Base-by-base conservation (phyloP, 495 filamentous ascomycete species). In the Lophiotrema nucula region DNA sequence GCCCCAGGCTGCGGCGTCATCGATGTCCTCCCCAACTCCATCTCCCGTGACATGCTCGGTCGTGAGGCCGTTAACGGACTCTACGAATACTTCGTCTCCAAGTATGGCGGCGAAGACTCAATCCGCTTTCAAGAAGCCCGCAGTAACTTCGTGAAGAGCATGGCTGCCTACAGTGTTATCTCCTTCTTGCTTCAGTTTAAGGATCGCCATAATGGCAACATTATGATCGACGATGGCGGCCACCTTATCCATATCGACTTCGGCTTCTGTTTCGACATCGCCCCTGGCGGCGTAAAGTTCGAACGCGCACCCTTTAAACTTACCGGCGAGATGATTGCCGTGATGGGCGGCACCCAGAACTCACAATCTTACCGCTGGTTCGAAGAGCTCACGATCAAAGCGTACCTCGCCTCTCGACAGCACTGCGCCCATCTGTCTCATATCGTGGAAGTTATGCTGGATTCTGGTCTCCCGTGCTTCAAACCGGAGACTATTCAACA, bases 191-290 rank as follows among this genome's bases (percentile, higher is more conserved):
- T 99, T 24, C 95, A 99, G 67, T 96, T 99, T 83, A 99, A 99
- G 72, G 95, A 99, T 71, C 84, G 95, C 4, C 95, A 99, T 73
- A 99, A 99, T 70, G 95, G 95, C 38, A 99, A 99, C 73, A 97
- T 99, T 76, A 97, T 99, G 95, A 81, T 99, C 38, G 90, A 97
- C 67, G 92, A 96, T 66, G 88, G 86, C 1, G 95, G 95, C 4
- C 93, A 97, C 73, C 96, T 99, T 69, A 84, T 99, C 18, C 95
- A 99, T 73, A 96, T 99, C 70, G 93, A 99, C 74, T 99, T 99
- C 66, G 95, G 95, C 18, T 99, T 99, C 79, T 97, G 92, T 73
- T 97, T 99, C 71, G 95, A 99, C 69, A 97, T 99, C 67, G 95
- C 90, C 0, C 95, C 95, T 0, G 95, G 95, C 37, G 95, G 95